A percentile compares a stretch with the other conserved stretches of the same genome.
phyloP scores from a whole-genome alignment of 371 early-diverging fungal genomes.

The Lichtheimia corymbifera region DNA sequence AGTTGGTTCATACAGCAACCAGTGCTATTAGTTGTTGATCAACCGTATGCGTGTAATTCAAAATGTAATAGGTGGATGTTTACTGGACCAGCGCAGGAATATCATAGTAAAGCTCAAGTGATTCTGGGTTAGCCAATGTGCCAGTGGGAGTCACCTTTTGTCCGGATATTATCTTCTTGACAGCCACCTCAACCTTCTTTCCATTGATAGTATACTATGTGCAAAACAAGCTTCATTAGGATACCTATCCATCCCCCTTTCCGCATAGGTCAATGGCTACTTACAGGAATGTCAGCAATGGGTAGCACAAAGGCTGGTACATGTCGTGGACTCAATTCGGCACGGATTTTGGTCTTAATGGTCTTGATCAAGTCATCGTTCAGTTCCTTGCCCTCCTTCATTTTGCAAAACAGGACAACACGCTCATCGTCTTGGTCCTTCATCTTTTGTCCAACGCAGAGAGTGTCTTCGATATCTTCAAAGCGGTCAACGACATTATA shows the following conservation, averaged over 20 bases:
- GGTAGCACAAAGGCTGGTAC: constrained; percentile 89
- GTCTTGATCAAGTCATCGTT: constrained; percentile 52
- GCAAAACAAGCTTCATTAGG: constrained; percentile 6
- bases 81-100: constrained; percentile 61
- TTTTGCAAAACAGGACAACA: constrained; percentile 87
- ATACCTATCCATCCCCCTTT: neutral
- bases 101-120: constrained; percentile 72
- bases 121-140: constrained; percentile 87
- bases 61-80: neutral
- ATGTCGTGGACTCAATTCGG: constrained; percentile 87
- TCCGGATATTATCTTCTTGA: constrained; percentile 78
- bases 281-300: constrained; percentile 85
- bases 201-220: constrained; percentile 89
- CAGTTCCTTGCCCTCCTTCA: constrained; percentile 52
- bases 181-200: constrained; percentile 85
- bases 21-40: no score
- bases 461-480: constrained; percentile 42
- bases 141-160: constrained; percentile 72
- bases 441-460: constrained; percentile 84
- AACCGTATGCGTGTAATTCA: no score
- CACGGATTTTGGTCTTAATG: constrained; percentile 77
- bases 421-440: constrained; percentile 83
- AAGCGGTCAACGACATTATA: constrained; percentile 87
- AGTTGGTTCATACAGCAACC: no score
- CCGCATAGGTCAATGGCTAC: constrained; percentile 8